Evolutionary conservation across 2,329 filamentous ascomycete genomes (phyloP).

Genomic region (Nemania sp.): DNA sequence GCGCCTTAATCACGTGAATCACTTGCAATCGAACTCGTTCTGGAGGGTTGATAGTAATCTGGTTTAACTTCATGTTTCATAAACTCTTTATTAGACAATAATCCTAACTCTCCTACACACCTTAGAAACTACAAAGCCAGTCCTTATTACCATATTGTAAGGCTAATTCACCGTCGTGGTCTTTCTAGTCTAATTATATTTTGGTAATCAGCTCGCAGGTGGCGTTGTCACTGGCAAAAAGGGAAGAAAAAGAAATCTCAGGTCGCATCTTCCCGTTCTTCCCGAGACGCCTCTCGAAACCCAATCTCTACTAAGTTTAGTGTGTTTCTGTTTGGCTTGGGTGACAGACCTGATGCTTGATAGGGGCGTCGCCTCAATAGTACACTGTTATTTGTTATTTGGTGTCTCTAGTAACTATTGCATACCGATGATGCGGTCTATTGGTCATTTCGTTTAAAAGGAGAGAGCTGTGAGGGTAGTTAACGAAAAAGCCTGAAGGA

Average conservation of each 20-base stretch:
- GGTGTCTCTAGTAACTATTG: neutral
- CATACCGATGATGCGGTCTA: too few relatives aligned
- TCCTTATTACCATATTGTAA: neutral
- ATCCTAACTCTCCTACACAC: too few relatives aligned
- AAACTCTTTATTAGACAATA: too few relatives aligned
- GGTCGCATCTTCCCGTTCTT: neutral
- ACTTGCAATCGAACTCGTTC: too few relatives aligned
- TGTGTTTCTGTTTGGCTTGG: neutral
- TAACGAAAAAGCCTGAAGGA: too few relatives aligned
- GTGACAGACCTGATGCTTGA: neutral
- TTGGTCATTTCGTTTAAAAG: too few relatives aligned
- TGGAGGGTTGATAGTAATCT: too few relatives aligned
- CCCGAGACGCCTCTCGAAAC: neutral
- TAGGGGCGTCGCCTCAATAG: neutral
- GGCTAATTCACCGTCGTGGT: neutral
- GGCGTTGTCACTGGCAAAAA: neutral
- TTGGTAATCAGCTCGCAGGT: neutral
- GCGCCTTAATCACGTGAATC: too few relatives aligned
- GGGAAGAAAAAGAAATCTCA: too few relatives aligned
- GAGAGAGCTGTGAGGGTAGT: too few relatives aligned
- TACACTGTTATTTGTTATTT: neutral
- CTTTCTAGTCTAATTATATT: neutral
- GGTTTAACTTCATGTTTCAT: too few relatives aligned
- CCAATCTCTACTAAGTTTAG: neutral
- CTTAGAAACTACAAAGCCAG: too few relatives aligned